phyloP scores from a whole-genome alignment of 2,329 filamentous ascomycete species.

The Fusarium euwallaceae region DNA sequence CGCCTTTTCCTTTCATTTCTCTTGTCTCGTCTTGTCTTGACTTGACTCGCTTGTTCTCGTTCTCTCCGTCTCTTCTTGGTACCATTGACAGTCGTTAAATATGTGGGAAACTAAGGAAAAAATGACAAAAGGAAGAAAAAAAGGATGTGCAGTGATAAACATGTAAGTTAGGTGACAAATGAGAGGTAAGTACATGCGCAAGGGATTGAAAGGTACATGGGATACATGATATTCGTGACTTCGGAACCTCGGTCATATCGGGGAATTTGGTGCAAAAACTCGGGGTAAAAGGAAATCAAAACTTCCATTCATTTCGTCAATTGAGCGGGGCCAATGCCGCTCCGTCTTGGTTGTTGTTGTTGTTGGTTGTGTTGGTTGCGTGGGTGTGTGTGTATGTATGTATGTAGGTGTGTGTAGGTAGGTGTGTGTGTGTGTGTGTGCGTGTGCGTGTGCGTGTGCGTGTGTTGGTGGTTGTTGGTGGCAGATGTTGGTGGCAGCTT shows the following conservation, averaged over 20 bases:
- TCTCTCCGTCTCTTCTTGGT: background rate
- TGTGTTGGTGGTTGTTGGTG: background rate
- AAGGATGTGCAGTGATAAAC: constrained; percentile 5
- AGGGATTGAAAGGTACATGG: constrained; percentile 38
- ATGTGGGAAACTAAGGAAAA: constrained; percentile 8
- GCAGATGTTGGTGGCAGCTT: constrained; percentile 20
- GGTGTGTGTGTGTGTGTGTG: background rate
- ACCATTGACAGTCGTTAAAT: constrained; percentile 24
- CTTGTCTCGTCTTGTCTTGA: background rate
- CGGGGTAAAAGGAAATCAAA: background rate
- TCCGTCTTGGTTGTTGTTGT: background rate
- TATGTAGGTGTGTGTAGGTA: too few species aligned
- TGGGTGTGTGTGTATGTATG: background rate
- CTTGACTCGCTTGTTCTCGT: background rate
- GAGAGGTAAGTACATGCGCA: constrained; percentile 33
- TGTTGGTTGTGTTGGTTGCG: constrained; percentile 5
- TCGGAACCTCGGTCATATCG: constrained; percentile 38
- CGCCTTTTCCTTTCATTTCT: background rate
- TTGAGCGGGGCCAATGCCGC: constrained; percentile 18
- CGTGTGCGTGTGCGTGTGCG: background rate
- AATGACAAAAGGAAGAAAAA: background rate
- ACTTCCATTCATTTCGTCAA: constrained; percentile 21
- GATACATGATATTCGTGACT: constrained; percentile 45
- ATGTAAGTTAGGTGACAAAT: constrained; percentile 24
- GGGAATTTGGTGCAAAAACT: constrained; percentile 18